These are phyloP conservation scores for Ustilago cynodontis DNA, from an alignment of 1,284 basidiomycete species.

Conservation along the genomic window DNA sequence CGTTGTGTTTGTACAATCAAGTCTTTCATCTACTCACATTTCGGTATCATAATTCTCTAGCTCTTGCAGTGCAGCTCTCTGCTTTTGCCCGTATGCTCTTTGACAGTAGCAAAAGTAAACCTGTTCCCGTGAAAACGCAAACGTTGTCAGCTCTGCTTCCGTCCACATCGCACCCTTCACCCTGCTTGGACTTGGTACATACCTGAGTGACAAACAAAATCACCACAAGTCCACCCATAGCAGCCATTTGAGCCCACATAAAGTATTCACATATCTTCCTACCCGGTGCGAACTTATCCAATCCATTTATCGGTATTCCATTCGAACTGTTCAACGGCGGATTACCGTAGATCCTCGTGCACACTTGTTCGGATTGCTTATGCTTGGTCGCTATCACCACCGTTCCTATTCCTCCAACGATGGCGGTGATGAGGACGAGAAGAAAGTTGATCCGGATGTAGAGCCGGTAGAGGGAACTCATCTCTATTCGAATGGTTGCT, in stretches of 20 bases:
- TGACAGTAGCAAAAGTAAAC: constrained; percentile 52
- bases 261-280: constrained; percentile 48
- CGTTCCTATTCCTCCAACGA: constrained; percentile 24
- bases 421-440: constrained; percentile 34
- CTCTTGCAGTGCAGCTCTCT: constrained; percentile 32
- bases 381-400: constrained; percentile 44
- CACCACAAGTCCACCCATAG: constrained; percentile 39
- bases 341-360: constrained; percentile 49
- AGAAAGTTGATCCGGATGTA: constrained; percentile 54
- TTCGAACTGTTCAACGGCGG: constrained; percentile 32
- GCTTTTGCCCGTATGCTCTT: constrained; percentile 50
- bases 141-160: background rate
- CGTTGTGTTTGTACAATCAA: background rate
- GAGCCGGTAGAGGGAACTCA: constrained; percentile 43
- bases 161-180: too few species aligned
- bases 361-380: constrained; percentile 33
- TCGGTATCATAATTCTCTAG: constrained; percentile 22
- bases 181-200: constrained; percentile 14
- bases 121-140: constrained; percentile 23
- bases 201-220: constrained; percentile 48
- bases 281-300: constrained; percentile 36
- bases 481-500: constrained; percentile 32
- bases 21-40: constrained; percentile 16
- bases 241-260: constrained; percentile 50
- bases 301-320: constrained; percentile 21